Evolutionary conservation across 306 rosid species (phyloP), one percentile per base, ranked within the genome.

Genomic region (Rubus parviflorus): DNA sequence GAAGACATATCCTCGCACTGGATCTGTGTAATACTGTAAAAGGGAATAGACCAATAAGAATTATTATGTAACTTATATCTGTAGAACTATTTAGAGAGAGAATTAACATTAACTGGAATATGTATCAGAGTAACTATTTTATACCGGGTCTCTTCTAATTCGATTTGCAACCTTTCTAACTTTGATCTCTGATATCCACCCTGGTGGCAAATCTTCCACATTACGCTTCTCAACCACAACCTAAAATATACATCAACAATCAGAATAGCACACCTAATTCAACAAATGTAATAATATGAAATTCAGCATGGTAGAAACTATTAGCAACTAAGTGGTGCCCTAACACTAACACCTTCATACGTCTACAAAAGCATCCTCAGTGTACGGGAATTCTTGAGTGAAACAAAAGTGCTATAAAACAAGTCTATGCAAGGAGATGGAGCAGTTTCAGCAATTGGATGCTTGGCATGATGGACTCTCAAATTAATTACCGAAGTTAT

Each of bases 201-300:
- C 97, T 52, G 90, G 85, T 19, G 98, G 96, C 79, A 94, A 82
- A 86, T 89, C 96, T 74, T 90, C 91, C 70, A 35, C 88, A 52
- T 70, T 46, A 40, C 82, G 72, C 78, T 83, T 91, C 86, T 87
- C 89, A 53, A 81, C 83, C 48, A 73, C 82, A 90, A 75, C 93
- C 97, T 92, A 84, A 20, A 87, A 75, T 80, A 74, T 48, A 76
- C 68, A 52, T 75, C 53, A 68, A 78, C 19, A 17, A 73, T 57
- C 70, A 81, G 82, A 80, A 67, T 64, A 79, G 72, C 56, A 75
- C 70, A 54, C 52, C 71, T 53, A 53, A 74, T 72, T n/a, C 80
- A 60, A 57, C 65, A 75, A 72, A 54, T 43, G 37, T 41, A 54
- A n/a, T n/a, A 51, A 85, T 72, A 74, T 54, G 68, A 73, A 72